A percentile compares a stretch with the other conserved stretches of the same genome.
Conservation (phyloP, 768 basidiomycete genomes). For the Tulasnella sp. region DNA sequence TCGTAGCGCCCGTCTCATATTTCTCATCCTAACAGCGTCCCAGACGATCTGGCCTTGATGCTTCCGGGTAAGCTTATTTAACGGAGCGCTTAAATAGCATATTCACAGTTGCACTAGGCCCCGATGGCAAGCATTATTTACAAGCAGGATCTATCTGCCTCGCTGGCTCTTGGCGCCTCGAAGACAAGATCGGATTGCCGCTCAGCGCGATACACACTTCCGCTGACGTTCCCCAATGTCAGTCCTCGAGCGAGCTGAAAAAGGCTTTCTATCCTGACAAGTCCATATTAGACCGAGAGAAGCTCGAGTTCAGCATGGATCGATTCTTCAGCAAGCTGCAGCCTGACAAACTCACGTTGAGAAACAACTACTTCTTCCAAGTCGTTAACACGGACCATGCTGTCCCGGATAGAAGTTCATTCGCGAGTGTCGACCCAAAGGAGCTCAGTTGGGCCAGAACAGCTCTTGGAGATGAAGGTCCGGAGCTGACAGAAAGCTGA, state of each 20-base stretch:
- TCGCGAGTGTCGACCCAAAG: slow-evolving; percentile 49
- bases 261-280: not conserved
- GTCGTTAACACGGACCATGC: slow-evolving; percentile 2
- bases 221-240: slow-evolving; percentile 71
- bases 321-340: slow-evolving; percentile 66
- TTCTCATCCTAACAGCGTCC: slow-evolving; percentile 13
- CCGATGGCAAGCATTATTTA: slow-evolving; percentile 68
- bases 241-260: not conserved
- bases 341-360: slow-evolving; percentile 63
- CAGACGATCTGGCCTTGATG: slow-evolving; percentile 39
- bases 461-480: slow-evolving; percentile 54
- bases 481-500: slow-evolving; percentile 36
- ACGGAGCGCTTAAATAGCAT: not conserved
- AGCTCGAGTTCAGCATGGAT: slow-evolving; percentile 60
- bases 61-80: slow-evolving; percentile 32
- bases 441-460: slow-evolving; percentile 63
- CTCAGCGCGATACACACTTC: slow-evolving; percentile 68
- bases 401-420: slow-evolving; percentile 38
- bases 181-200: slow-evolving; percentile 69
- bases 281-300: slow-evolving; percentile 50
- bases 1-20: not conserved
- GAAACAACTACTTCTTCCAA: slow-evolving; percentile 58
- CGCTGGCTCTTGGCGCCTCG: slow-evolving; percentile 69
- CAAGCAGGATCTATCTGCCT: slow-evolving; percentile 68
- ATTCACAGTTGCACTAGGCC: slow-evolving; percentile 41